Conservation (phyloP, 129 eudicot genomes). For the Heracleum sosnowskyi region DNA sequence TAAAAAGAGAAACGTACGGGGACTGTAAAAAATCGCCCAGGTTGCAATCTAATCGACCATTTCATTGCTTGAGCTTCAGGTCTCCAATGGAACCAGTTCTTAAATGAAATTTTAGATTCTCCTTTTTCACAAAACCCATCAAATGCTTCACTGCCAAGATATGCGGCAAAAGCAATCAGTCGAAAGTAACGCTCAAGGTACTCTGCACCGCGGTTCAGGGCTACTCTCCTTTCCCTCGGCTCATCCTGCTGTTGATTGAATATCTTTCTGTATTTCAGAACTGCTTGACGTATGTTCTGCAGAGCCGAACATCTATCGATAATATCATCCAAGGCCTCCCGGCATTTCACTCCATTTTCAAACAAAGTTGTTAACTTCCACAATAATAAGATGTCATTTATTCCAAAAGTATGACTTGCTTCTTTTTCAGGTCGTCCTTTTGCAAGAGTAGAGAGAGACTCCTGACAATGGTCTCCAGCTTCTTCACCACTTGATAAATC, state of each 20-base stretch:
- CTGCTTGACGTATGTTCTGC: conserved; percentile 95
- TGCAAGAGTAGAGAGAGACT: not conserved
- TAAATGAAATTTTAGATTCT: conserved; percentile 52
- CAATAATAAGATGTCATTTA: conserved; percentile 75
- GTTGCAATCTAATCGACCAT: conserved; percentile 89
- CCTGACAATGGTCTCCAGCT: conserved; percentile 17
- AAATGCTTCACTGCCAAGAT: conserved; percentile 97
- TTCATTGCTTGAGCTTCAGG: conserved; percentile 98
- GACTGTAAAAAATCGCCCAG: conserved; percentile 85
- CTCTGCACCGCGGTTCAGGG: conserved; percentile 94
- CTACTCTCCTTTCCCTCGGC: conserved; percentile 90
- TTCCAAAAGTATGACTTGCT: conserved; percentile 62
- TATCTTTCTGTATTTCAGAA: conserved; percentile 61
- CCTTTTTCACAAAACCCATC: conserved; percentile 85
- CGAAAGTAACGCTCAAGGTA: conserved; percentile 94
- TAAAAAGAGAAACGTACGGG: conserved; percentile 54
- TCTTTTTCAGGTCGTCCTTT: conserved; percentile 27
- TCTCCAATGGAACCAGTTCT: conserved; percentile 78
- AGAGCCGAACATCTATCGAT: conserved; percentile 95
- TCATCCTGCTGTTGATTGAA: conserved; percentile 87
- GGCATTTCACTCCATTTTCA: conserved; percentile 89
- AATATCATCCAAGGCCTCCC: conserved; percentile 82
- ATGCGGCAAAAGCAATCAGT: conserved; percentile 91
- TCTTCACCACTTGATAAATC: conserved; percentile 68
- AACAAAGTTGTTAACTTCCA: conserved; percentile 95